Evolutionary conservation across 2,329 filamentous ascomycete genomes (phyloP).

Genomic region (Fusarium bulbicola): DNA sequence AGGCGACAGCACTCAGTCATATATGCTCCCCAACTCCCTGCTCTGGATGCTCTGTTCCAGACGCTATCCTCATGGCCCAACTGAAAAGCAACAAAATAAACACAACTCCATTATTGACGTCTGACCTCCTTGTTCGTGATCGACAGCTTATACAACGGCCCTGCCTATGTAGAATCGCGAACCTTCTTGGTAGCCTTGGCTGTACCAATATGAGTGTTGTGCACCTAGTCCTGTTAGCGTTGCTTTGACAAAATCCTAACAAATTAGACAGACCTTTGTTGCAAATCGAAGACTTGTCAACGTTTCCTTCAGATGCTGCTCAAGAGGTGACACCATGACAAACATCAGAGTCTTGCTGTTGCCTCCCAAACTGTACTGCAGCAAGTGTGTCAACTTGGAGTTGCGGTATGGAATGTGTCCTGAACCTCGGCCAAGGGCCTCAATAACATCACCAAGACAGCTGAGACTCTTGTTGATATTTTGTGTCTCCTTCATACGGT

Average conservation of each 20-base stretch:
- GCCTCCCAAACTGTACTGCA: slow-evolving; percentile 93
- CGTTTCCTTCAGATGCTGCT: slow-evolving; percentile 91
- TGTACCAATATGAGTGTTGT: slow-evolving; percentile 92
- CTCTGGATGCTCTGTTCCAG: slow-evolving; percentile 14
- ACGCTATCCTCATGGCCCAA: slow-evolving; percentile 23
- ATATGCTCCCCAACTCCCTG: slow-evolving; percentile 38
- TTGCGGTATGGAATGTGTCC: slow-evolving; percentile 93
- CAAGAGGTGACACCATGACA: slow-evolving; percentile 94
- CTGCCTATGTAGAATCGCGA: slow-evolving; percentile 47
- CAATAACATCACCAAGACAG: slow-evolving; percentile 93
- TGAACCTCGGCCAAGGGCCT: slow-evolving; percentile 85
- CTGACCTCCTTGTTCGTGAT: not conserved
- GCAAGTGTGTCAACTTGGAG: slow-evolving; percentile 93
- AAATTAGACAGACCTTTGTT: slow-evolving; percentile 73
- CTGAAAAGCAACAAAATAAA: slow-evolving; percentile 6
- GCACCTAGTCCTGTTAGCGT: slow-evolving; percentile 60
- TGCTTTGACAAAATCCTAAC: not conserved
- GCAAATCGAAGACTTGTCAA: slow-evolving; percentile 95
- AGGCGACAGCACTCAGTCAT: slow-evolving; percentile 35
- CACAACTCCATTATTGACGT: slow-evolving; percentile 6
- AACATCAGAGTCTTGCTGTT: slow-evolving; percentile 99
- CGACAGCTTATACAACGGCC: not conserved
- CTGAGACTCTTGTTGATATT: slow-evolving; percentile 97
- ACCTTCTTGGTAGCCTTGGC: slow-evolving; percentile 79
- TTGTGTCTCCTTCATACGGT: slow-evolving; percentile 90